Base-by-base conservation (phyloP, 2,329 filamentous ascomycete genomes). In the Nothomitra cinnamomea region DNA sequence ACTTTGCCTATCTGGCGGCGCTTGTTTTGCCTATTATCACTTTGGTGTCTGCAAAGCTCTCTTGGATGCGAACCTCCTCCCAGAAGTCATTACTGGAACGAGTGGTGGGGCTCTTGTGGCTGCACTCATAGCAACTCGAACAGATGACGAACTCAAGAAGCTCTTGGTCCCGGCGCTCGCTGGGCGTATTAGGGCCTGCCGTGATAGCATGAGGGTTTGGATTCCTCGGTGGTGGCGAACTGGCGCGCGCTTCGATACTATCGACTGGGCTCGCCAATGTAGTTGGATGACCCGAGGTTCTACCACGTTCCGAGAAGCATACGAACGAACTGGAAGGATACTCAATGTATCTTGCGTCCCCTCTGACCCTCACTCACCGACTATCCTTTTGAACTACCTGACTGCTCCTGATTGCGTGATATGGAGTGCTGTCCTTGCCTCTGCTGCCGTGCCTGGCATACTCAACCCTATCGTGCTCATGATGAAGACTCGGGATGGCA, bases 341-440 rank as follows among this genome's bases (percentile, higher is more conserved):
- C 75, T 98, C 51, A 98, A 98, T 66, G 88, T 98, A 8, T 87
- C 87, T 4, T 98, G 92, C 65, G 87, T 98, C 1, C 92, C 92
- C 0, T 89, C 90, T 0, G 92, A 98, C 65, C 92, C 90, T 17
- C 88, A 98, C 67, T 94, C 87, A 43, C 90, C 81, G 1, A 82
- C 88, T 0, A 95, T 98, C 58, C 75, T 98, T 6, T 87, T 87
- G 63, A 98, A 98, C 68, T 95, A 96, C 65, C 77, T 95, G 32
- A 96, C 92, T 1, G 85, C 85, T 21, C 92, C 92, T 0, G 88
- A 98, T 69, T 98, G 92, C 64, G 92, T 98, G 41, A 94, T 98
- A 57, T 98, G 94, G 92, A 95, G 88, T 10, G 90, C 92, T 1
- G 88, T 96, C 2, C 71, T 98, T 45, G 92, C 92, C 0, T 95